Conservation (phyloP, 2,329 filamentous ascomycete species). For the Arachnopeziza araneosa region DNA sequence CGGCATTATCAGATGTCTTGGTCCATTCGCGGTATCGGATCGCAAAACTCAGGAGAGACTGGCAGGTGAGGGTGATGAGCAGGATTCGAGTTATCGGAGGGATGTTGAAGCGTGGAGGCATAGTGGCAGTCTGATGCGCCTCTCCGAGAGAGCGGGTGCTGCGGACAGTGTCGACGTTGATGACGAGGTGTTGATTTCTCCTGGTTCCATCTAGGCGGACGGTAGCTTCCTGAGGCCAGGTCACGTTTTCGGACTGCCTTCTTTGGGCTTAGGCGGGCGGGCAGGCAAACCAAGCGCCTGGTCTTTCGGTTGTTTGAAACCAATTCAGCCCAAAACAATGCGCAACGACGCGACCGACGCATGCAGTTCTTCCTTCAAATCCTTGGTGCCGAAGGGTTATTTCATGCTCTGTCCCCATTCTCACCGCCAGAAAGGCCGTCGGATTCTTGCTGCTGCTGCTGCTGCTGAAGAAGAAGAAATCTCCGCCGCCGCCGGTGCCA, state of each 20-base stretch:
- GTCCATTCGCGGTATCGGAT: conserved; percentile 69
- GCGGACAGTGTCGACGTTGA: background rate
- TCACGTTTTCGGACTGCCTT: background rate
- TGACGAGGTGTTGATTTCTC: background rate
- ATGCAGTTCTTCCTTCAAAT: background rate
- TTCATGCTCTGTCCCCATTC: background rate
- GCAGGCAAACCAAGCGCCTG: background rate
- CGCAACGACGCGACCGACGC: background rate
- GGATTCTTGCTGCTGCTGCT: too few relatives aligned
- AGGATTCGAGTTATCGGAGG: conserved; percentile 84
- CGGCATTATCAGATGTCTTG: conserved; percentile 58
- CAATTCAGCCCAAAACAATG: too few relatives aligned
- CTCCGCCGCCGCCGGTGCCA: background rate
- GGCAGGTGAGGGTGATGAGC: conserved; percentile 66
- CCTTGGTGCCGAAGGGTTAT: background rate
- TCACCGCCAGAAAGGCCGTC: background rate
- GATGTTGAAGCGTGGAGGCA: conserved; percentile 84
- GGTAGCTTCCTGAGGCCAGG: background rate
- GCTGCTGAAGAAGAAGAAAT: background rate
- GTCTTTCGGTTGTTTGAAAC: background rate
- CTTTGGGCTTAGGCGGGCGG: background rate
- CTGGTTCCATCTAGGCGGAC: background rate
- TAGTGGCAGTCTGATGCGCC: conserved; percentile 33
- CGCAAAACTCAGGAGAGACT: conserved; percentile 77
- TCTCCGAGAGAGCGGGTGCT: background rate